A percentile compares a stretch with the other conserved stretches of the same genome.
Evolutionary conservation across 306 rosid species (phyloP).

Genomic region (Arachis hypogaea): DNA sequence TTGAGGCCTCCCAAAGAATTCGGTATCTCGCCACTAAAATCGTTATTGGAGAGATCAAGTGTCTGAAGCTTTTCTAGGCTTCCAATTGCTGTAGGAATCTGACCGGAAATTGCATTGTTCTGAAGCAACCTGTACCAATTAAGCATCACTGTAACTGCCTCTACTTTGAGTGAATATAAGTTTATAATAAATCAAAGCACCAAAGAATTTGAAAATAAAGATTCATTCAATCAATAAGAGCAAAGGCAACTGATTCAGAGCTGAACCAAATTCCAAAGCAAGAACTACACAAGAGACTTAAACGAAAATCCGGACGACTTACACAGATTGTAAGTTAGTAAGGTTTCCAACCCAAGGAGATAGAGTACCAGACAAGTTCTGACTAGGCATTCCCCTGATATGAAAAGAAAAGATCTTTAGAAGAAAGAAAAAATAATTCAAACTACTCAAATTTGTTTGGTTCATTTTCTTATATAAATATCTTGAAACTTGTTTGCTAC

Average conservation of each 20-base stretch:
- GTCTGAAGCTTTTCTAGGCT: slow-evolving; percentile 83
- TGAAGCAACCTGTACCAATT: slow-evolving; percentile 76
- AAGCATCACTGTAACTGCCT: slow-evolving; percentile 8
- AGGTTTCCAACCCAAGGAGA: slow-evolving; percentile 90
- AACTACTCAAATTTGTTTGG: too few relatives aligned
- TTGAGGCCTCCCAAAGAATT: slow-evolving; percentile 79
- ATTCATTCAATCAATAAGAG: slow-evolving; percentile 10
- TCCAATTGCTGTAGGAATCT: slow-evolving; percentile 78
- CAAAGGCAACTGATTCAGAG: slow-evolving; percentile 21
- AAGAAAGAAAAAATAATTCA: too few relatives aligned
- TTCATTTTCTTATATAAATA: too few relatives aligned
- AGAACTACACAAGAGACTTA: slow-evolving; percentile 12
- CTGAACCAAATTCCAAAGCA: slow-evolving; percentile 29
- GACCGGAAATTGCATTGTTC: slow-evolving; percentile 87
- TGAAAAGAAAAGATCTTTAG: slow-evolving; percentile 18
- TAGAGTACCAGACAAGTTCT: slow-evolving; percentile 85
- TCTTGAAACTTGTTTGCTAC: slow-evolving; percentile 21
- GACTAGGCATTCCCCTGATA: slow-evolving; percentile 94
- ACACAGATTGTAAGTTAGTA: slow-evolving; percentile 84
- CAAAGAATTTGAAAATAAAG: background rate
- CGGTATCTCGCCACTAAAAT: slow-evolving; percentile 74
- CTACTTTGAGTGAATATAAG: background rate
- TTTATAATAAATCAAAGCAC: slow-evolving; percentile 3
- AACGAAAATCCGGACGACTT: slow-evolving; percentile 47
- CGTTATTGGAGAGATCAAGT: slow-evolving; percentile 91